Evolutionary conservation across 2,329 filamentous ascomycete genomes (phyloP).

Genomic region (Cladorrhinum sp.): DNA sequence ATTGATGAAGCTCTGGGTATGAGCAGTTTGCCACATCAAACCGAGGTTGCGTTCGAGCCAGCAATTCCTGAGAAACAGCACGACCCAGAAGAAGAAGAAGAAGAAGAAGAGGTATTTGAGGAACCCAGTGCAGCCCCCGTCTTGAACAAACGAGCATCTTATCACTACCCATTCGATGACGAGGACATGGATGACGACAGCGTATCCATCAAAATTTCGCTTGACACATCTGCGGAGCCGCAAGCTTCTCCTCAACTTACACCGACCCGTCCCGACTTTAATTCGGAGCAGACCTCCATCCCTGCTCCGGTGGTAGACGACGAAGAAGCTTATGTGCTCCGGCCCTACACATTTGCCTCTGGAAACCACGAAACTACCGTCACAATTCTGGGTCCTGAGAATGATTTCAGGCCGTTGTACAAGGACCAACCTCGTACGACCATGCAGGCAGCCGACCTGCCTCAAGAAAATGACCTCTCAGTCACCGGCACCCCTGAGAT

Average conservation of each 20-base stretch:
- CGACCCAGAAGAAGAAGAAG: too few relatives aligned
- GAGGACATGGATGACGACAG: constrained; percentile 38
- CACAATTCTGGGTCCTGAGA: constrained; percentile 47
- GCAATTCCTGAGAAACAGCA: constrained; percentile 26
- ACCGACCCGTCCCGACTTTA: constrained; percentile 28
- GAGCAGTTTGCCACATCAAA: constrained; percentile 7
- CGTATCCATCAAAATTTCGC: constrained; percentile 40
- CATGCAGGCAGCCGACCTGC: constrained; percentile 17
- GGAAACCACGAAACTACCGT: constrained; percentile 43
- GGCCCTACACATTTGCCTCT: constrained; percentile 37
- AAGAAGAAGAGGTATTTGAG: neutral
- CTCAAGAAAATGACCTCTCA: constrained; percentile 21
- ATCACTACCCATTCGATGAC: constrained; percentile 51
- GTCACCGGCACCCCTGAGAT: constrained; percentile 10
- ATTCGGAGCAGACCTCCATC: constrained; percentile 13
- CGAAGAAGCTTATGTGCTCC: constrained; percentile 39
- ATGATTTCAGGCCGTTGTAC: constrained; percentile 35
- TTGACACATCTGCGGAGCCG: constrained; percentile 32
- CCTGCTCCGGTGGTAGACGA: constrained; percentile 28
- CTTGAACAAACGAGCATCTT: constrained; percentile 38
- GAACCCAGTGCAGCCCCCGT: constrained; percentile 21
- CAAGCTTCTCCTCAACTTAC: constrained; percentile 28
- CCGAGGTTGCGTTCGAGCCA: constrained; percentile 16
- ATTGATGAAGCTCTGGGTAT: constrained; percentile 20
- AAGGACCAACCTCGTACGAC: constrained; percentile 24